A percentile compares a stretch with the other conserved stretches of the same genome.
phyloP scores from a whole-genome alignment of 805 yeast genomes.

The Komagataella pastoris region DNA sequence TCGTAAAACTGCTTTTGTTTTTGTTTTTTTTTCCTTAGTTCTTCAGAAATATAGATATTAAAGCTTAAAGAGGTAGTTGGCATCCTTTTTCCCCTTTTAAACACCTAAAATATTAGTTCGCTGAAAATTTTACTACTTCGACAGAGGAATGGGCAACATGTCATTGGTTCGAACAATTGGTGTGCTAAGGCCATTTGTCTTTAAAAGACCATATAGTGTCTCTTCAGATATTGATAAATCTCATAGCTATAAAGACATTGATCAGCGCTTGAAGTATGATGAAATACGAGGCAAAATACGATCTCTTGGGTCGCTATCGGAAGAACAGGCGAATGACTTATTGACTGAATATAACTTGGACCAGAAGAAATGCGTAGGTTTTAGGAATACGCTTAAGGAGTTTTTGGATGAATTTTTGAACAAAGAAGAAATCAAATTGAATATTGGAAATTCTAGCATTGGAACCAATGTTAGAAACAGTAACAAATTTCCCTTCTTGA shows the following conservation, averaged over 20 bases:
- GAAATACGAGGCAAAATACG: background rate
- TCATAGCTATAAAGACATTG: background rate
- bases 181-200: background rate
- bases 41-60: too few relatives aligned
- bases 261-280: background rate
- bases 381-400: background rate
- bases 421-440: background rate
- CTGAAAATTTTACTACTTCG: background rate
- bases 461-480: background rate
- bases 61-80: background rate
- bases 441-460: background rate
- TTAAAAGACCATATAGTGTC: background rate
- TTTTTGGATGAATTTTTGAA: background rate
- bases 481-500: slow-evolving; percentile 43
- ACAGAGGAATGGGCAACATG: background rate
- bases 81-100: background rate
- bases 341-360: background rate
- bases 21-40: too few relatives aligned
- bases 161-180: background rate
- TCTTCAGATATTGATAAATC: background rate
- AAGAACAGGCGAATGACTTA: background rate
- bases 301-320: background rate
- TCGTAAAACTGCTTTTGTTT: background rate
- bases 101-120: background rate
- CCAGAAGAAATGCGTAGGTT: background rate